Percentiles rank a stretch among this genome's conserved stretches.
phyloP scores from a whole-genome alignment of 108 stramenopile species.

The Fragilaria crotonensis region DNA sequence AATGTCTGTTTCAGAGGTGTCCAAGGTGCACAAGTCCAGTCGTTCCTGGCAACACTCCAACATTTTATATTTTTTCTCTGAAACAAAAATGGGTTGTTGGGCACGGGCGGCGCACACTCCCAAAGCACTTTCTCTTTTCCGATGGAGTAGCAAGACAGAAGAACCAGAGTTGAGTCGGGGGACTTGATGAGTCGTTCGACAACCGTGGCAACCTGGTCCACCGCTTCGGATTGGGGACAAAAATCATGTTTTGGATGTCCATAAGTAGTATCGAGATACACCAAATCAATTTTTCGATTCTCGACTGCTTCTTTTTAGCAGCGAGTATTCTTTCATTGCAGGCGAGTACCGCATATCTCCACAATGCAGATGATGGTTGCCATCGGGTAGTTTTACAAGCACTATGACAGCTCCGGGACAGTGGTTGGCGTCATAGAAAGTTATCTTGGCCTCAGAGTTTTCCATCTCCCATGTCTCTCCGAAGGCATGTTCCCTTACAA shows the following conservation, averaged over 20 bases:
- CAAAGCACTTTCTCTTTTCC: conserved; percentile 67
- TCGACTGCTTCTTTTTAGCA: conserved; percentile 22
- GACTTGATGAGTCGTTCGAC: conserved; percentile 18
- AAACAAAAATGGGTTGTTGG: conserved; percentile 35
- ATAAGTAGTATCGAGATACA: conserved; percentile 67
- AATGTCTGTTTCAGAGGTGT: conserved; percentile 29
- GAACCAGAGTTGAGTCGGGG: conserved; percentile 28
- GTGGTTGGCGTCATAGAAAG: conserved; percentile 68
- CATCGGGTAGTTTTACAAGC: conserved; percentile 29
- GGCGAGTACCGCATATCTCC: conserved; percentile 64
- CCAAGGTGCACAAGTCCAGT: conserved; percentile 28
- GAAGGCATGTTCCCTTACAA: conserved; percentile 43
- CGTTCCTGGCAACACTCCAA: conserved; percentile 27
- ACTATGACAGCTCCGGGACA: conserved; percentile 66
- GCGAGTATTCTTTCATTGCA: conserved; percentile 41
- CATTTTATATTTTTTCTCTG: conserved; percentile 41
- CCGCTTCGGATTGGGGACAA: conserved; percentile 38
- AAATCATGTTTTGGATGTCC: conserved; percentile 59
- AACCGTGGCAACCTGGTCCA: conserved; percentile 34
- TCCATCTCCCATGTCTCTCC: conserved; percentile 23
- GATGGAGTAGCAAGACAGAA: conserved; percentile 63
- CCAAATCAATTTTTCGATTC: conserved; percentile 24
- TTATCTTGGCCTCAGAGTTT: conserved; percentile 17
- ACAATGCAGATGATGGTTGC: conserved; percentile 42
- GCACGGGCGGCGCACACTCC: conserved; percentile 23